phyloP scores from a whole-genome alignment of 2,329 filamentous ascomycete species.

The Lecanoromycetidae sp. region DNA sequence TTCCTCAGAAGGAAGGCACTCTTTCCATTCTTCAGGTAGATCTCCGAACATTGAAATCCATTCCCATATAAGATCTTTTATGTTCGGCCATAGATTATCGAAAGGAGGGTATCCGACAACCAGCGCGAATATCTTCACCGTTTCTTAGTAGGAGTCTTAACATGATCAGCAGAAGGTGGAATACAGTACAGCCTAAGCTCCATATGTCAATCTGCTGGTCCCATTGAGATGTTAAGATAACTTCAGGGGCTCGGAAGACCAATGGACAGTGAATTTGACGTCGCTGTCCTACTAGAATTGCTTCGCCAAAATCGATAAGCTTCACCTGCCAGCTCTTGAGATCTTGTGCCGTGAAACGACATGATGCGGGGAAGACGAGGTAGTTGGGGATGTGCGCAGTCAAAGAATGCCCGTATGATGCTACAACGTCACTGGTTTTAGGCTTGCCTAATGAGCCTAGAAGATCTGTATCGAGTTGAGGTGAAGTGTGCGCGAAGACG shows the following conservation, averaged over 20 bases:
- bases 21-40: slow-evolving; percentile 17
- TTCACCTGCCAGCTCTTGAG: slow-evolving; percentile 10
- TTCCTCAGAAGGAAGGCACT: slow-evolving; percentile 6
- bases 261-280: slow-evolving; percentile 16
- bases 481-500: slow-evolving; percentile 11
- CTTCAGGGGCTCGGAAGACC: slow-evolving; percentile 19
- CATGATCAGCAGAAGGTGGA: neutral
- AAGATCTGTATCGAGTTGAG: slow-evolving; percentile 14
- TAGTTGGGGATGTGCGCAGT: slow-evolving; percentile 14
- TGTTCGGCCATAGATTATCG: slow-evolving; percentile 17
- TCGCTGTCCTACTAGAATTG: slow-evolving; percentile 13
- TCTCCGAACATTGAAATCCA: slow-evolving; percentile 20
- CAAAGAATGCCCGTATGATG: slow-evolving; percentile 9
- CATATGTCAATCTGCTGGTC: slow-evolving; percentile 17
- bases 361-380: slow-evolving; percentile 14
- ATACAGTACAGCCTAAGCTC: slow-evolving; percentile 17
- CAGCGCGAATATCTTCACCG: slow-evolving; percentile 17
- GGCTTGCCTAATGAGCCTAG: slow-evolving; percentile 11
- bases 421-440: slow-evolving; percentile 10
- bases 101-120: slow-evolving; percentile 20
- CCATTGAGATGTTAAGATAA: slow-evolving; percentile 15
- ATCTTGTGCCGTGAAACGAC: neutral
- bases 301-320: slow-evolving; percentile 19
- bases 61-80: slow-evolving; percentile 17
- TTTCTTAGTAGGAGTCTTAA: slow-evolving; percentile 5